Evolutionary conservation across 345 rosid species (phyloP), one percentile per base, ranked within the genome.

Genomic region (Corchorus capsularis): DNA sequence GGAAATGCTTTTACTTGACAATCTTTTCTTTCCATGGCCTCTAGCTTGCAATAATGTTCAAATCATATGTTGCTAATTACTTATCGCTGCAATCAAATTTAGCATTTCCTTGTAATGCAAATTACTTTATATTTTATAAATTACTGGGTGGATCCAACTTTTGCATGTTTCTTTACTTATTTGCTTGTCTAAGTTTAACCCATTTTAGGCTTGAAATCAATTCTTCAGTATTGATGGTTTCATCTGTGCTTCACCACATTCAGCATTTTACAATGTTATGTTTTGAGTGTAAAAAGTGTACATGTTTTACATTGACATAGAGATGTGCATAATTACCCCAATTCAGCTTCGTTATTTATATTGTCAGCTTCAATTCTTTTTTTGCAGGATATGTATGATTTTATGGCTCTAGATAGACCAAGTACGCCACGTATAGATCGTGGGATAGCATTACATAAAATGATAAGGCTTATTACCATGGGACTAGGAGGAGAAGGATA

Each of bases 401-500:
- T 89, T 84, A 95, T 93, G 98, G 92, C 98, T 65, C 69, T 95
- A 39, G 97, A 93, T 75, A 86, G 86, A 81, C 94, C 96, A 39
- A 72, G 92, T 72, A 91, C 97, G 71, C 91, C 97, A 2, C 91
- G 70, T 63, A 79, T 95, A 77, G 99, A 95, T 83, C 95, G 99
- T 16, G 99, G 99, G 73, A 92, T 93, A 74, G 99, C 98, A 63
- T 89, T 95, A 76, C 99, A 95, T 84, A 95, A 95, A 86, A 93
- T 95, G 96, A 93, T 95, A 73, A 86, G 98, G 85, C 97, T 95
- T 78, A 87, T 92, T 80, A 93, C 98, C 0, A 87, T 95, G 96
- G 99, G 91, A 77, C 83, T 95, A 69, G 99, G 99, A 56, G 99
- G 99, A 76, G 99, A 95, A 88, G 98, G 94, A 78, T 95, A 95